These are phyloP conservation scores for Colletotrichum tamarilloi DNA, from an alignment of 2,329 filamentous ascomycete genomes.

Conservation along the genomic window DNA sequence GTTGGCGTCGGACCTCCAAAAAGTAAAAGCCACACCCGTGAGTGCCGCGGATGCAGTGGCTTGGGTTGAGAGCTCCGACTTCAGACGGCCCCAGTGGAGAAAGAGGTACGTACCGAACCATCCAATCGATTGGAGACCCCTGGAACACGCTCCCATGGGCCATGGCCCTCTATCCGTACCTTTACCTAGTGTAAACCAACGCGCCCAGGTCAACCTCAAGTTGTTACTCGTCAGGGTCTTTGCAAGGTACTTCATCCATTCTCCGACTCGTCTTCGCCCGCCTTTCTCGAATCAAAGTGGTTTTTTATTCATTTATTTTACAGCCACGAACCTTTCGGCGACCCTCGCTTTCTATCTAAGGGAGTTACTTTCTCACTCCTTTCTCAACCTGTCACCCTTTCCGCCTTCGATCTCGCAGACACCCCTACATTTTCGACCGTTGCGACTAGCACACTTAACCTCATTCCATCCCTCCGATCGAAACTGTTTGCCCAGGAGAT, in stretches of 20 bases:
- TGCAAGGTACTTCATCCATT: background rate
- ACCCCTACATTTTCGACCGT: background rate
- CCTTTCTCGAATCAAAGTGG: background rate
- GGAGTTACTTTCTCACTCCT: background rate
- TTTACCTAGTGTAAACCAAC: conserved; percentile 8
- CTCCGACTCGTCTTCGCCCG: background rate
- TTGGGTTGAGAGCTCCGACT: background rate
- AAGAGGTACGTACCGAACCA: background rate
- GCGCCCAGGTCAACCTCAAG: conserved; percentile 27
- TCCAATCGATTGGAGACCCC: conserved; percentile 6
- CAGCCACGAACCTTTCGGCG: background rate
- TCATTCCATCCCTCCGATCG: background rate
- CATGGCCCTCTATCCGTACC: background rate
- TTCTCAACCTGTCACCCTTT: background rate
- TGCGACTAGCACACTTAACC: background rate
- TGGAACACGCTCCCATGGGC: conserved; percentile 14
- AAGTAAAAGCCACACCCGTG: background rate
- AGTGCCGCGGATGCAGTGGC: background rate
- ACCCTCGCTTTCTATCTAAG: background rate
- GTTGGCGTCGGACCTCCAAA: background rate
- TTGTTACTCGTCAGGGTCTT: conserved; percentile 16
- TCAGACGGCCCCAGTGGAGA: background rate
- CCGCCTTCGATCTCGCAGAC: background rate
- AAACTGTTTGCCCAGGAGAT: background rate
- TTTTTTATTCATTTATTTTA: too few relatives aligned